These are phyloP conservation scores for Leccinum disarticulatum DNA, from an alignment of 768 basidiomycete species.

Conservation along the genomic window DNA sequence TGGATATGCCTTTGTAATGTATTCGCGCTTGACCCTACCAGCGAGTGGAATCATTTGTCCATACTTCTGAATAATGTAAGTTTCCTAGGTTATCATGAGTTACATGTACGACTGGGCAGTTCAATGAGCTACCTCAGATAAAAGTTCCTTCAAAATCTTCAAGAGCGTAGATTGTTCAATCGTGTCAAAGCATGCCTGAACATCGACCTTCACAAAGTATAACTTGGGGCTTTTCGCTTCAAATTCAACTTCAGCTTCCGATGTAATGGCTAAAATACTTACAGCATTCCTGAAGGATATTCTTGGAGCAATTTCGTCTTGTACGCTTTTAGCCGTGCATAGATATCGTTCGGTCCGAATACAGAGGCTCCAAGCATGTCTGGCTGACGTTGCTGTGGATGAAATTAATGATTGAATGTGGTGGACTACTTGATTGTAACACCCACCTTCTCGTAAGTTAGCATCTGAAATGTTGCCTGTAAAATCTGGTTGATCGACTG, in stretches of 20 bases:
- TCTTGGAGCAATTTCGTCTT: conserved; percentile 50
- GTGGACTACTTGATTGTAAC: background rate
- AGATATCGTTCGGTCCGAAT: conserved; percentile 81
- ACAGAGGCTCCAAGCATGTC: conserved; percentile 78
- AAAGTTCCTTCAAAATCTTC: conserved; percentile 66
- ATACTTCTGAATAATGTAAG: conserved; percentile 69
- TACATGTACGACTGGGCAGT: background rate
- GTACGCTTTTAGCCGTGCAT: conserved; percentile 67
- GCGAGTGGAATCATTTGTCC: conserved; percentile 59
- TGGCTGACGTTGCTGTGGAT: conserved; percentile 55
- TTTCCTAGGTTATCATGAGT: conserved; percentile 47
- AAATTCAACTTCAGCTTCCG: background rate
- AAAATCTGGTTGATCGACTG: conserved; percentile 88
- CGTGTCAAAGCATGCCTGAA: conserved; percentile 94
- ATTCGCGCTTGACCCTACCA: conserved; percentile 57
- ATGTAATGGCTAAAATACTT: conserved; percentile 14
- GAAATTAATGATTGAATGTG: background rate
- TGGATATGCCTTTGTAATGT: conserved; percentile 60
- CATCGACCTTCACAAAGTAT: conserved; percentile 97
- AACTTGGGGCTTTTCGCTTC: conserved; percentile 64
- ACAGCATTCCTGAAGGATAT: conserved; percentile 50
- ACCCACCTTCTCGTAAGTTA: conserved; percentile 82
- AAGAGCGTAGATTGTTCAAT: conserved; percentile 88
- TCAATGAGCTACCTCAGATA: conserved; percentile 58
- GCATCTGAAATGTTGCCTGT: conserved; percentile 79